phyloP scores from a whole-genome alignment of 345 rosid species.

The Carallia brachiata region DNA sequence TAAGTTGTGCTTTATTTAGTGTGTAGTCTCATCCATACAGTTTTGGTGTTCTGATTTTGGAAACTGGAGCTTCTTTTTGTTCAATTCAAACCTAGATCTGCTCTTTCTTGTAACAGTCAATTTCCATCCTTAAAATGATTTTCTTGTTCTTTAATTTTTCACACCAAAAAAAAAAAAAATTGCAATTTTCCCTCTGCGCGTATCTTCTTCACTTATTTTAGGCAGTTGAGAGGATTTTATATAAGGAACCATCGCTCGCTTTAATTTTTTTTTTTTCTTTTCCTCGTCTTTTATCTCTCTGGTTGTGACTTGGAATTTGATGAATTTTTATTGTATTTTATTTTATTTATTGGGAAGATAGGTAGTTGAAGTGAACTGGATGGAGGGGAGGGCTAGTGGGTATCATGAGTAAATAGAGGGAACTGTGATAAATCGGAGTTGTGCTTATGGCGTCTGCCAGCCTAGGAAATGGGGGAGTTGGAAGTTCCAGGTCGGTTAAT shows the following conservation, averaged over 20 bases:
- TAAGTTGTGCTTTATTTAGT: background rate
- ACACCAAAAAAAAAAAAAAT: background rate
- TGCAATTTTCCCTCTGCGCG: background rate
- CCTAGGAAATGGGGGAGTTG: constrained; percentile 87
- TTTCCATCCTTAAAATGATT: background rate
- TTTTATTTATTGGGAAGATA: constrained; percentile 39
- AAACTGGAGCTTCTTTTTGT: background rate
- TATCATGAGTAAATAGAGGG: constrained; percentile 40
- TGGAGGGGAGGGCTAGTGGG: constrained; percentile 35
- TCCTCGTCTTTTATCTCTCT: background rate
- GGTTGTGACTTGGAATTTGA: constrained; percentile 29
- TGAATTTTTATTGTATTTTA: constrained; percentile 5
- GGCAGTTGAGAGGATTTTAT: too few relatives aligned
- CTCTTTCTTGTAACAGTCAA: background rate
- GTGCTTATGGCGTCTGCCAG: constrained; percentile 77
- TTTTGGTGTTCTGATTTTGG: background rate
- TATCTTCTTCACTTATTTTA: background rate
- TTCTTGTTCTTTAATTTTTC: too few relatives aligned
- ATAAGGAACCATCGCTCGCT: too few relatives aligned
- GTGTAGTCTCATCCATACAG: background rate
- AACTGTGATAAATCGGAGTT: constrained; percentile 22
- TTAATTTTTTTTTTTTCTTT: background rate
- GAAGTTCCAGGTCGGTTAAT: constrained; percentile 88
- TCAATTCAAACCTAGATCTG: constrained; percentile 12
- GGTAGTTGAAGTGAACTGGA: constrained; percentile 41